Conservation (phyloP, 306 rosid genomes). For the Cucumis melo region DNA sequence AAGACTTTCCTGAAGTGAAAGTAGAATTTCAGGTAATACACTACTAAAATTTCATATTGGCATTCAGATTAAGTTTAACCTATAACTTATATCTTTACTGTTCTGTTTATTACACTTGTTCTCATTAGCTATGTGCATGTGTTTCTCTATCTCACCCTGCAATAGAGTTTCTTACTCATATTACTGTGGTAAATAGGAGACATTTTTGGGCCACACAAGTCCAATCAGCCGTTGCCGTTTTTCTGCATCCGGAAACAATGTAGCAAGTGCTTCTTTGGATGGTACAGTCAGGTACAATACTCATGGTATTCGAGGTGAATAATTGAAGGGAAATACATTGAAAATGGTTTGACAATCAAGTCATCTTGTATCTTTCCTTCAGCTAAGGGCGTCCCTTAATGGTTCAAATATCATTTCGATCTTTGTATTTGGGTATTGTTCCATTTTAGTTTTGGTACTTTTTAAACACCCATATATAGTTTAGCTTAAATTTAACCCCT, state of each 20-base stretch:
- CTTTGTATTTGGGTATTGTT: not conserved
- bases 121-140: not conserved
- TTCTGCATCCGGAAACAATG: constrained; percentile 87
- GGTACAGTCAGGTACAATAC: constrained; percentile 74
- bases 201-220: constrained; percentile 94
- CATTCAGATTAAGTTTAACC: not conserved
- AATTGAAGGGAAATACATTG: not conserved
- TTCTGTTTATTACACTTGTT: not conserved
- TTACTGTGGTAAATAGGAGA: constrained; percentile 53
- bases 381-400: not conserved
- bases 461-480: not conserved
- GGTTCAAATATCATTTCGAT: not conserved
- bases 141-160: not conserved
- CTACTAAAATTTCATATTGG: not conserved
- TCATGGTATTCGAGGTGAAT: not conserved
- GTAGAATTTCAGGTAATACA: constrained; percentile 75
- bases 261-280: constrained; percentile 94
- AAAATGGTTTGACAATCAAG: not conserved
- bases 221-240: constrained; percentile 83
- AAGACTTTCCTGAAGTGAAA: constrained; percentile 77
- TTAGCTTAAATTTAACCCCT: not conserved
- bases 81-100: not conserved
- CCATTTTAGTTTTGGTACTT: not conserved
- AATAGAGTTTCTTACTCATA: constrained; percentile 13
- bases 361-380: not conserved